Evolutionary conservation across 148 eudicot species (phyloP).

Genomic region (Camellia granthamiana): DNA sequence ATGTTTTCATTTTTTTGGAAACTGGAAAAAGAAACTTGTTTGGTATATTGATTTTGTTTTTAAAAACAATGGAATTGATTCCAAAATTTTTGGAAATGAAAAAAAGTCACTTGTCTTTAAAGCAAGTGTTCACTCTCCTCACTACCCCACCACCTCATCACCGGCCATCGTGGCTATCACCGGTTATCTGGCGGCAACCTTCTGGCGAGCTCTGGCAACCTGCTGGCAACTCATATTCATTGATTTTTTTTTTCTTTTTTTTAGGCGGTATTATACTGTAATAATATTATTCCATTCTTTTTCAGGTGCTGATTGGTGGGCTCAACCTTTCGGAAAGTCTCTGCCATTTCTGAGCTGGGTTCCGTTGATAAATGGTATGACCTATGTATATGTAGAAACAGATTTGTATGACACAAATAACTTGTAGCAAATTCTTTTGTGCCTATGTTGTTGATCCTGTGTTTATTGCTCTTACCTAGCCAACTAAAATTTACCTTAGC

Average conservation of each 20-base stretch:
- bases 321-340: conserved; percentile 69
- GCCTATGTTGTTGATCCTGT: background rate
- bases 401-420: background rate
- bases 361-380: conserved; percentile 68
- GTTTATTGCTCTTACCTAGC: background rate
- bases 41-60: too few species aligned
- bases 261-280: background rate
- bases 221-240: background rate
- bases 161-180: too few species aligned
- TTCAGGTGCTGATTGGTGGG: conserved; percentile 98
- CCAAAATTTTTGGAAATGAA: too few species aligned
- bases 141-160: too few species aligned
- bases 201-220: too few species aligned
- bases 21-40: too few species aligned
- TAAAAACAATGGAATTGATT: too few species aligned
- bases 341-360: conserved; percentile 83
- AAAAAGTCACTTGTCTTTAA: too few species aligned
- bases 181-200: too few species aligned
- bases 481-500: background rate
- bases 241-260: background rate
- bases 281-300: background rate
- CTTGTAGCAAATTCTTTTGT: background rate
- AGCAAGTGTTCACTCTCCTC: too few species aligned
- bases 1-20: too few species aligned
- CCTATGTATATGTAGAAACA: background rate